These are phyloP conservation scores for Botryosphaeria dothidea DNA, from an alignment of 2,329 filamentous ascomycete species.

Conservation along the genomic window DNA sequence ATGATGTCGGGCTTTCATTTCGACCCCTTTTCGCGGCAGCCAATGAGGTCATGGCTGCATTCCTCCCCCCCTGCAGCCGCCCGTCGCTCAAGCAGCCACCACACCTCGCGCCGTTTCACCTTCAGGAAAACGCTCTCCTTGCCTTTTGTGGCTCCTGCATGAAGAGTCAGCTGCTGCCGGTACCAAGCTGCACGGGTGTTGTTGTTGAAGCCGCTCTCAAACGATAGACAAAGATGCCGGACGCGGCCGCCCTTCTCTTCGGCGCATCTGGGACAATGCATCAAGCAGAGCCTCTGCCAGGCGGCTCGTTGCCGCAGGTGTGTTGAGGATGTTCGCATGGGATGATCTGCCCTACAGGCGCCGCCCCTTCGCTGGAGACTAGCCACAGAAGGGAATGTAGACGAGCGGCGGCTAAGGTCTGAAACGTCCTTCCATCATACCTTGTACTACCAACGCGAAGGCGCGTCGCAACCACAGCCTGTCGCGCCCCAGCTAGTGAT, in stretches of 20 bases:
- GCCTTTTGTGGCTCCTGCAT: not conserved
- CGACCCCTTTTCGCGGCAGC: not conserved
- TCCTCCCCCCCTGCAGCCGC: not conserved
- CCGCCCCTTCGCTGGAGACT: too few relatives aligned
- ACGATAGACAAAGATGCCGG: too few relatives aligned
- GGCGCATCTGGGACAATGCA: too few relatives aligned
- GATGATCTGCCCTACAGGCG: too few relatives aligned
- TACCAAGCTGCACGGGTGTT: not conserved
- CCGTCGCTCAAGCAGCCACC: not conserved
- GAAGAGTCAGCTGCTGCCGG: not conserved
- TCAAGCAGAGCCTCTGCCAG: too few relatives aligned
- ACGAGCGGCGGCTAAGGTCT: conserved; percentile 8
- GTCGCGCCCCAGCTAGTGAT: not conserved
- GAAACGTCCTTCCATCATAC: conserved; percentile 2
- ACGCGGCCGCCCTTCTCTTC: too few relatives aligned
- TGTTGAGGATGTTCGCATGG: too few relatives aligned
- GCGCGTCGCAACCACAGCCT: not conserved
- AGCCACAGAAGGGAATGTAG: conserved; percentile 11
- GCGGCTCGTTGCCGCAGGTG: too few relatives aligned
- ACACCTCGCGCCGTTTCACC: not conserved
- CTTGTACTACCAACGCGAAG: not conserved
- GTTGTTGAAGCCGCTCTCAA: not conserved
- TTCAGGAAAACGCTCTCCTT: not conserved
- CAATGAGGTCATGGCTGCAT: not conserved
- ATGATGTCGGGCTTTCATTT: not conserved